Conservation (phyloP, 306 rosid genomes). For the Arachis hypogaea region DNA sequence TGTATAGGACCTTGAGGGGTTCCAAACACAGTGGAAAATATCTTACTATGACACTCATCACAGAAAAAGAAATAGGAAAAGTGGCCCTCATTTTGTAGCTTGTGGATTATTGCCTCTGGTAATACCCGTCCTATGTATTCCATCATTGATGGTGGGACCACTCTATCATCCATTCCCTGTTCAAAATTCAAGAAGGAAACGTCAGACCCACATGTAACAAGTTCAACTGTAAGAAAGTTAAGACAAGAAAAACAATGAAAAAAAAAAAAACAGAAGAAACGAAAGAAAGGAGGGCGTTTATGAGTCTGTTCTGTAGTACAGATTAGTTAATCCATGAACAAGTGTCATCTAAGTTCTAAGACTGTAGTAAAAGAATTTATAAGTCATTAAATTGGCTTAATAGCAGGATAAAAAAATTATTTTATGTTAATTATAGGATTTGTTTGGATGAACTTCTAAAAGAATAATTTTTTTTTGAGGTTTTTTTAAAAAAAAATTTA, state of each 20-base stretch:
- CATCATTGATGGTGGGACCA: slow-evolving; percentile 74
- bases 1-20: slow-evolving; percentile 65
- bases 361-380: no score
- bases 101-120: slow-evolving; percentile 74
- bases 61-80: slow-evolving; percentile 86
- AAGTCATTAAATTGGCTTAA: no score
- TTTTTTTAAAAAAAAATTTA: no score
- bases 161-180: slow-evolving; percentile 89
- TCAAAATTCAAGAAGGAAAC: slow-evolving; percentile 32
- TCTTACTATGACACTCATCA: slow-evolving; percentile 75
- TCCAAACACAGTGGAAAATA: slow-evolving; percentile 79
- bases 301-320: slow-evolving; percentile 1
- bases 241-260: no score
- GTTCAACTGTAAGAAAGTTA: not conserved
- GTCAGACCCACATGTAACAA: slow-evolving; percentile 16
- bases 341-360: no score
- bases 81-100: slow-evolving; percentile 91
- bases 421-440: no score
- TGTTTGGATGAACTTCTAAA: no score
- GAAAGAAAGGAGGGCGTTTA: not conserved
- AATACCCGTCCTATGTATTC: slow-evolving; percentile 70
- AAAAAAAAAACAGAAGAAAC: no score
- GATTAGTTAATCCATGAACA: not conserved
- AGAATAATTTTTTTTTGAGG: no score
- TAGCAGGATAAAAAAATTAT: no score